Percentiles rank a stretch among this genome's conserved stretches.
Evolutionary conservation across 495 filamentous ascomycete species (phyloP).

Genomic region (Annulohypoxylon maeteangense): DNA sequence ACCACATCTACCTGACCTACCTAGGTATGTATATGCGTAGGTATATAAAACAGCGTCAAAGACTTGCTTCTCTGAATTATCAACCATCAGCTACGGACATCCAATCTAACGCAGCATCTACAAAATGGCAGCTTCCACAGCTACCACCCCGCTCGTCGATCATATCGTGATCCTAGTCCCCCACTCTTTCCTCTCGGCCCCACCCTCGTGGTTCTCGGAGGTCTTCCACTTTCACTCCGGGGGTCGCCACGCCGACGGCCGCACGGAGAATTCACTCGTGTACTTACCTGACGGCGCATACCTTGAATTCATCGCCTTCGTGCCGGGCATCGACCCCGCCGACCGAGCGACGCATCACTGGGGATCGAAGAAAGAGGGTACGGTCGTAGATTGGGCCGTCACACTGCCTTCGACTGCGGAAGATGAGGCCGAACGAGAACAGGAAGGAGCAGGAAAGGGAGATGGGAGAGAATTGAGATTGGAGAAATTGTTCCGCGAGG

Average conservation of each 20-base stretch:
- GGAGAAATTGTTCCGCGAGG: constrained; percentile 41
- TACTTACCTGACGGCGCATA: constrained; percentile 67
- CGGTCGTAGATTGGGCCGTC: constrained; percentile 66
- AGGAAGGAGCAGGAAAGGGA: neutral
- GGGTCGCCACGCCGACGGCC: constrained; percentile 62
- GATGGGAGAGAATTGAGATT: constrained; percentile 26
- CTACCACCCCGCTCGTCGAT: constrained; percentile 54
- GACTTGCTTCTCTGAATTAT: neutral
- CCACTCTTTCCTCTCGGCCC: constrained; percentile 48
- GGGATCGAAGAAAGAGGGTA: constrained; percentile 56
- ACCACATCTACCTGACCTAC: neutral
- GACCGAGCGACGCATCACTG: constrained; percentile 60
- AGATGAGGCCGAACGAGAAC: neutral
- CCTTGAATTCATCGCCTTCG: constrained; percentile 69
- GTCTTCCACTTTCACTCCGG: constrained; percentile 66
- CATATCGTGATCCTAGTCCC: constrained; percentile 69
- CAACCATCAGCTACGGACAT: neutral
- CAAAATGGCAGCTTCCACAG: constrained; percentile 18
- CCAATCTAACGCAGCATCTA: neutral
- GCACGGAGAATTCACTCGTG: constrained; percentile 67
- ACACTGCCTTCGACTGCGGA: constrained; percentile 44
- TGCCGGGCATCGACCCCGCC: constrained; percentile 54
- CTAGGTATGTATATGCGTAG: neutral
- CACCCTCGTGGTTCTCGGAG: constrained; percentile 60
- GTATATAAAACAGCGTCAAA: neutral